phyloP scores from a whole-genome alignment of 352 stramenopile species.

The Vaucheria bursata region DNA sequence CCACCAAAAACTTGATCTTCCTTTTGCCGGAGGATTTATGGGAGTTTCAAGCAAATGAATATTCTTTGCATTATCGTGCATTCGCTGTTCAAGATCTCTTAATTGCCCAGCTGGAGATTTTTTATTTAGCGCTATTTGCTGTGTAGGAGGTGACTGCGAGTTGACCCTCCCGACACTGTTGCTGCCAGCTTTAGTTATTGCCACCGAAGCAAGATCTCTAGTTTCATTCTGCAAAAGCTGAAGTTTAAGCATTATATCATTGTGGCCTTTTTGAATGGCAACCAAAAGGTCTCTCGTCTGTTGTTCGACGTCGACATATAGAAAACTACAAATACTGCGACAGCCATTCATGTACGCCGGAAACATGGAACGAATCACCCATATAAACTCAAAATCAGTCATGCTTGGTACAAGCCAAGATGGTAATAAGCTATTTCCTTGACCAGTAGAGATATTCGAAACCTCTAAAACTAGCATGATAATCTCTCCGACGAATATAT shows the following conservation, averaged over 20 bases:
- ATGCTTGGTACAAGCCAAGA: slow-evolving; percentile 36
- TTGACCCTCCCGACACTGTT: not conserved
- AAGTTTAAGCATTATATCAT: slow-evolving; percentile 10
- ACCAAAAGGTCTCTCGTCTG: slow-evolving; percentile 61
- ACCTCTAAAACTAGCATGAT: slow-evolving; percentile 86
- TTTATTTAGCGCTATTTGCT: not conserved
- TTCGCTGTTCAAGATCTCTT: not conserved
- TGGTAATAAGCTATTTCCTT: slow-evolving; percentile 54
- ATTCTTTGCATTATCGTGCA: not conserved
- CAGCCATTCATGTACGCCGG: slow-evolving; percentile 91
- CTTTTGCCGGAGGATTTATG: not conserved
- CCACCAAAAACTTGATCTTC: not conserved
- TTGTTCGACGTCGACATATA: slow-evolving; percentile 69
- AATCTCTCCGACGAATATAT: slow-evolving; percentile 81
- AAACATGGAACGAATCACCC: slow-evolving; percentile 81
- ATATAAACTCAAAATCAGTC: slow-evolving; percentile 55
- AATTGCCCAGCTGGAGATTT: not conserved
- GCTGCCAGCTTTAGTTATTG: not conserved
- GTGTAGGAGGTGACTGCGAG: not conserved
- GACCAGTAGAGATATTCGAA: slow-evolving; percentile 64
- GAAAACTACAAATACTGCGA: slow-evolving; percentile 75
- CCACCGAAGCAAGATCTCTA: not conserved
- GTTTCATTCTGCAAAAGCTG: not conserved
- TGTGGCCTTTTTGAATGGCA: slow-evolving; percentile 64
- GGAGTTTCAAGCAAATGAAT: not conserved